These are phyloP conservation scores for Epichloe gansuensis DNA, from an alignment of 2,329 filamentous ascomycete species.

Conservation along the genomic window DNA sequence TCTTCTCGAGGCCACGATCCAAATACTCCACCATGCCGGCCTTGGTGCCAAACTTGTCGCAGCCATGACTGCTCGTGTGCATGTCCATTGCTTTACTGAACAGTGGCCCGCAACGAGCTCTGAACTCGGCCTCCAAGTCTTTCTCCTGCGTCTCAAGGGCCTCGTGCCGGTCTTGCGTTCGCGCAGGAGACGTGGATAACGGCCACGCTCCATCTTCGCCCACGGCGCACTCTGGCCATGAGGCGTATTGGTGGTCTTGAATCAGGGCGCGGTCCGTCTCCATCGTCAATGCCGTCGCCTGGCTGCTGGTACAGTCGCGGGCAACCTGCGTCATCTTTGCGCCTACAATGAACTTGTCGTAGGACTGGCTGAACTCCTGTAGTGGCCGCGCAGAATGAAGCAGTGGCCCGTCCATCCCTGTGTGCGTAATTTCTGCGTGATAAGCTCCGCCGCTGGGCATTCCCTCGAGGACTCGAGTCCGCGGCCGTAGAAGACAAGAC, in stretches of 20 bases:
- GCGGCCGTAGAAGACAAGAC: constrained; percentile 41
- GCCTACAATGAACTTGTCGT: constrained; percentile 36
- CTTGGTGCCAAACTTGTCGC: constrained; percentile 31
- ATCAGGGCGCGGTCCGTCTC: constrained; percentile 15
- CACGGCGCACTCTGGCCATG: constrained; percentile 32
- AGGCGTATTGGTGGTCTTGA: constrained; percentile 27
- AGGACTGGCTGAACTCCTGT: constrained; percentile 42
- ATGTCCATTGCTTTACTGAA: constrained; percentile 32
- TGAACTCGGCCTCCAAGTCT: constrained; percentile 37
- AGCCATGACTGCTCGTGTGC: constrained; percentile 11
- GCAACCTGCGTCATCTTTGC: constrained; percentile 28
- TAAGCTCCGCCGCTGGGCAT: constrained; percentile 33
- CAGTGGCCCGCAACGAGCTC: constrained; percentile 31
- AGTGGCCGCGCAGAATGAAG: constrained; percentile 45
- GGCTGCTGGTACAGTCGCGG: constrained; percentile 26
- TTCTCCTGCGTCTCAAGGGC: constrained; percentile 33
- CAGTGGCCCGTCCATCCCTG: constrained; percentile 38
- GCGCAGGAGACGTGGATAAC: constrained; percentile 25
- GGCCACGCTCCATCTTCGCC: constrained; percentile 28
- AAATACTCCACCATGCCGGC: constrained; percentile 37
- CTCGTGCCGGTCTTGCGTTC: constrained; percentile 27
- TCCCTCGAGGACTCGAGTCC: constrained; percentile 38
- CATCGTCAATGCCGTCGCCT: constrained; percentile 8
- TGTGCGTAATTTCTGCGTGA: constrained; percentile 32
- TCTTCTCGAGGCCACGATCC: constrained; percentile 32